Base-by-base conservation (phyloP, 2,329 filamentous ascomycete genomes). In the Diaporthe ampelina region DNA sequence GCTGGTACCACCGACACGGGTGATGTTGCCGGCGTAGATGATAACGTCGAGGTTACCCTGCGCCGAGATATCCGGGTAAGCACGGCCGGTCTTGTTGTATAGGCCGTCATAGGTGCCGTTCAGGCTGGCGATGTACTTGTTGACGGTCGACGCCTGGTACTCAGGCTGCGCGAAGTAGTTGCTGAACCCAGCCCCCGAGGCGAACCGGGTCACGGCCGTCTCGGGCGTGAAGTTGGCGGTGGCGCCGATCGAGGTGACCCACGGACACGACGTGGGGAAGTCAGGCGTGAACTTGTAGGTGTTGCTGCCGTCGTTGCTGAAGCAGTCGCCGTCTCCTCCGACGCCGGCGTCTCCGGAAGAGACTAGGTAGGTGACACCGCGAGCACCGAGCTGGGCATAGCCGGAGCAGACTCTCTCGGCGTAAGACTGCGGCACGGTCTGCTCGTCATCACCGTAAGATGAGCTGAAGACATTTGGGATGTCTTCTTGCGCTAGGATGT, bases 181-280 rank as follows among this genome's bases (percentile, higher is more conserved):
- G 11, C 80, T 82, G 76, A 83, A 83, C 0, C 82, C 81, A 10
- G 81, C 80, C 1, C 82, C 81, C 3, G 79, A 81, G 11, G 79
- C 73, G 50, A 80, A 80, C n/a, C 74, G 58, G n/a, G 77, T 76
- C 4, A 78, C 78, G 6, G 79, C 78, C 1, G 76, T 71, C 76
- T 80, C 79, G 45, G 63, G 63, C 45, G 45, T 52, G 63, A 67
- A 67, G 63, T 67, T 67, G 63, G 85, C 83, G 0, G 90, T 92
- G 1, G 89, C 92, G 6, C 93, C 92, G 1, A 94, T 89, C 2
- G 88, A 84, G 0, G 92, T 94, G 10, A 94, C 88, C 80, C 90
- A 94, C 0, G 92, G 92, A 78, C 93, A 94, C 0, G 88, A 88
- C 0, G 88, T 88, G 0, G 93, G 93, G 82, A 94, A 94, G 8